phyloP scores from a whole-genome alignment of 208 protist genomes.

The Eutreptiella sp. region DNA sequence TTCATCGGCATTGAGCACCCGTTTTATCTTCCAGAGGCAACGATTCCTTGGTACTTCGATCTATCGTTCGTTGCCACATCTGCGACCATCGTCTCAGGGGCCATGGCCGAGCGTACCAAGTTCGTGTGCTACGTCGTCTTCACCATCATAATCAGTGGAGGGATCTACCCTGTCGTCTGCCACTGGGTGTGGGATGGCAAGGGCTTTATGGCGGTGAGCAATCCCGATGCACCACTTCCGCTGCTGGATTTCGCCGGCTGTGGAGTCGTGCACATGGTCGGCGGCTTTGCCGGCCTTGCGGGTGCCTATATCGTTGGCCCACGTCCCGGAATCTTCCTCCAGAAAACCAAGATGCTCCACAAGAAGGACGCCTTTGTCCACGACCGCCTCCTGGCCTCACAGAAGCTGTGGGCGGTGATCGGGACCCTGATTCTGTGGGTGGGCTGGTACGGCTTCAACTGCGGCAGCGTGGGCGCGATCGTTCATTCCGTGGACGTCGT shows the following conservation, averaged over 20 bases:
- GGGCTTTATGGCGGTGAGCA: constrained; percentile 4
- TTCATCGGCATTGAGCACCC: background rate
- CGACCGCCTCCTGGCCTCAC: no score
- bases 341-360: background rate
- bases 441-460: constrained; percentile 35
- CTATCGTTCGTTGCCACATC: constrained; percentile 24
- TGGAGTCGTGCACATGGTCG: constrained; percentile 29
- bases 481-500: no score
- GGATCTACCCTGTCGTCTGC: constrained; percentile 27
- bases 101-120: constrained; percentile 19
- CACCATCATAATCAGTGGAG: constrained; percentile 11
- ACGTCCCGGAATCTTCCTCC: no score
- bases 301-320: background rate
- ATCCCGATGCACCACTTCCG: background rate
- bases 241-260: constrained; percentile 30
- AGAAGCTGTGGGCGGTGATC: constrained; percentile 6
- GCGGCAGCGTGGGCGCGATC: no score
- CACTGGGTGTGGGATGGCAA: constrained; percentile 25
- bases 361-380: constrained; percentile 22
- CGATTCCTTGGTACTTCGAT: constrained; percentile 4
- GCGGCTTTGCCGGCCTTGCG: constrained; percentile 13
- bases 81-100: constrained; percentile 29
- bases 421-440: constrained; percentile 33
- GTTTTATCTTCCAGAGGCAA: background rate
- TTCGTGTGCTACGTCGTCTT: constrained; percentile 15